phyloP scores from a whole-genome alignment of 495 filamentous ascomycete genomes.

The Aspergillus kassunensis region DNA sequence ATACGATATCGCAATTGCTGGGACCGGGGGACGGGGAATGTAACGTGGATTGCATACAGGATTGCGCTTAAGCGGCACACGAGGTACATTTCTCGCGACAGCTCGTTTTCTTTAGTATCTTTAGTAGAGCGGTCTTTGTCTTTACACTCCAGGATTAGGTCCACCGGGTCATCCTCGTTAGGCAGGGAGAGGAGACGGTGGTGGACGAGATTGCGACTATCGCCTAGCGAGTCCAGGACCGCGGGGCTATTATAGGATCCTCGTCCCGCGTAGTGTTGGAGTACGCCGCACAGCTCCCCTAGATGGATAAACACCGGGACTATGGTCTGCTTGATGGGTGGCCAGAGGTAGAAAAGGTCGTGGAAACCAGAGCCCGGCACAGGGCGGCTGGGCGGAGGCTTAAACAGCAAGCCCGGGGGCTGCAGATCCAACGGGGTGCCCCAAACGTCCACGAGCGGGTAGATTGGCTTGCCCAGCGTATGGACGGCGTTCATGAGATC shows the following conservation, averaged over 20 bases:
- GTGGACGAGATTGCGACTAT: slow-evolving; percentile 4
- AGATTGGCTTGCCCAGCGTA: background rate
- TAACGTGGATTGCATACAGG: slow-evolving; percentile 4
- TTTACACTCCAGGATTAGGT: background rate
- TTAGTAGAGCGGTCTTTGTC: background rate
- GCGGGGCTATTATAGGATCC: background rate
- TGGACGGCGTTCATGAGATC: slow-evolving; percentile 5
- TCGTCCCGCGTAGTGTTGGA: background rate
- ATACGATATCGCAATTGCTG: background rate
- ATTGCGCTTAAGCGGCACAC: background rate
- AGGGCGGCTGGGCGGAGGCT: background rate
- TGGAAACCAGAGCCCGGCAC: background rate
- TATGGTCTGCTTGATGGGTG: background rate
- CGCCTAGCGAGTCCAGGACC: slow-evolving; percentile 1
- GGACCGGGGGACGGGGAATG: background rate
- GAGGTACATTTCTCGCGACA: slow-evolving; percentile 4
- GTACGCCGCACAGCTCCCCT: background rate
- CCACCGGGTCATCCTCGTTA: background rate
- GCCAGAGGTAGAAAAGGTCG: background rate
- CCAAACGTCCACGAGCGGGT: background rate
- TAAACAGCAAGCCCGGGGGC: background rate
- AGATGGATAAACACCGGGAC: background rate
- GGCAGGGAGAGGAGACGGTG: slow-evolving; percentile 5
- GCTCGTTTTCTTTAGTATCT: background rate
- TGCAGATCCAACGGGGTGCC: background rate